Evolutionary conservation across 2,329 filamentous ascomycete genomes (phyloP).

Genomic region (Ophidiomyces ophidiicola): DNA sequence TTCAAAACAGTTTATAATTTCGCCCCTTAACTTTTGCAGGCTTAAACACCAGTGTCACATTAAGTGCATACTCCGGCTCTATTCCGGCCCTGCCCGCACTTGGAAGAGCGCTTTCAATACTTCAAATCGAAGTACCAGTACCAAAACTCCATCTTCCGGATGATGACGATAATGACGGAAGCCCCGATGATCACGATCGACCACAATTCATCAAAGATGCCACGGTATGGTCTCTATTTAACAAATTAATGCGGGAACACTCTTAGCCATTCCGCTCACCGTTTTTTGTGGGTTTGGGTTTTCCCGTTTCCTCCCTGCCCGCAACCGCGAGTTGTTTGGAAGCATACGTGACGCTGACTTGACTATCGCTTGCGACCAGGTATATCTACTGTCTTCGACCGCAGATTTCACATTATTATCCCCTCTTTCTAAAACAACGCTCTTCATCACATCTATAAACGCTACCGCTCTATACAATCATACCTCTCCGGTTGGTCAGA

Average conservation of each 20-base stretch:
- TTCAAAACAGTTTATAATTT: background rate
- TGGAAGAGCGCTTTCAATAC: constrained; percentile 57
- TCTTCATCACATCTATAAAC: constrained; percentile 68
- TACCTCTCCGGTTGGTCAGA: constrained; percentile 63
- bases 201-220: constrained; percentile 71
- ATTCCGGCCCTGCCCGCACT: constrained; percentile 63
- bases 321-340: background rate
- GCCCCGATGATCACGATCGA: constrained; percentile 33
- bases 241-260: constrained; percentile 2
- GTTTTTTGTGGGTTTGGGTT: background rate
- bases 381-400: constrained; percentile 77
- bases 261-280: background rate
- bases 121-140: constrained; percentile 59
- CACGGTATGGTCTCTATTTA: constrained; percentile 38
- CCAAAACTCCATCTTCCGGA: constrained; percentile 51
- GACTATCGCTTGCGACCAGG: constrained; percentile 19
- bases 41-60: constrained; percentile 65
- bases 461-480: constrained; percentile 78
- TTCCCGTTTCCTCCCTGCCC: background rate
- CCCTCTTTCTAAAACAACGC: constrained; percentile 57
- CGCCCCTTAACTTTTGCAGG: constrained; percentile 32
- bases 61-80: constrained; percentile 57
- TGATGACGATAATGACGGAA: constrained; percentile 27
- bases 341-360: background rate
- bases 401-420: constrained; percentile 75